Evolutionary conservation across 306 rosid genomes (phyloP), one percentile per base, ranked within the genome.

Genomic region (Ochetophila trinervis): DNA sequence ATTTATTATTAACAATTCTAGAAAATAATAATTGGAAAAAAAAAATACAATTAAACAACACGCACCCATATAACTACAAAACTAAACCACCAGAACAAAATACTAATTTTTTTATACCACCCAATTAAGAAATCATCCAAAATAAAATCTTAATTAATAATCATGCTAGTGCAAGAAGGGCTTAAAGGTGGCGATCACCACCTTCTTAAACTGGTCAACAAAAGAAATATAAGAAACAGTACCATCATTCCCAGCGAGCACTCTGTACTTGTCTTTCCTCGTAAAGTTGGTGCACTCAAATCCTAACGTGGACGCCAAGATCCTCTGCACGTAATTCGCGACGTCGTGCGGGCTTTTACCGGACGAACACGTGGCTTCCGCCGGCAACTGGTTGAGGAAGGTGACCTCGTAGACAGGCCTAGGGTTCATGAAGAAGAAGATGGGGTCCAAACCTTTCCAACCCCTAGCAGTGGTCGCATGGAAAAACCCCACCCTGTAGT

Each of bases 391-490:
- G 81, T 84, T 93, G 70, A 93, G 60, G 79, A 93, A 87, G 2
- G 97, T 93, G 0, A 90, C 94, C 88, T 93, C 99, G 19, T 90
- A 90, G 20, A 88, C 79, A 0, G 99, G 99, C 42, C 87, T 72
- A 1, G 99, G 99, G 69, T 93, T 93, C 99, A 93, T 93, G 81
- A 93, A 88, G 86, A 86, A 93, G 83, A 87, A 93, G 13, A 93
- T 57, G 0, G 97, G 90, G 66, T 90, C 99, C 79, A 90, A 53
- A 3, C 86, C 88, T 58, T 93, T 93, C 90, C 94, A 93, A 1
- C 99, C 99, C 30, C 85, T 75, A 0, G 99, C 99, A 0, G 99
- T 93, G 10, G 99, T 90, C 13, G 99, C 97, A 60, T 93, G 99
- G 71, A 93, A 93, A 70, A 93, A 80, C n/a, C 96, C 94, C 1